Base-by-base conservation (phyloP, 202 grass and related monocot species). In the Carex sylvatica region DNA sequence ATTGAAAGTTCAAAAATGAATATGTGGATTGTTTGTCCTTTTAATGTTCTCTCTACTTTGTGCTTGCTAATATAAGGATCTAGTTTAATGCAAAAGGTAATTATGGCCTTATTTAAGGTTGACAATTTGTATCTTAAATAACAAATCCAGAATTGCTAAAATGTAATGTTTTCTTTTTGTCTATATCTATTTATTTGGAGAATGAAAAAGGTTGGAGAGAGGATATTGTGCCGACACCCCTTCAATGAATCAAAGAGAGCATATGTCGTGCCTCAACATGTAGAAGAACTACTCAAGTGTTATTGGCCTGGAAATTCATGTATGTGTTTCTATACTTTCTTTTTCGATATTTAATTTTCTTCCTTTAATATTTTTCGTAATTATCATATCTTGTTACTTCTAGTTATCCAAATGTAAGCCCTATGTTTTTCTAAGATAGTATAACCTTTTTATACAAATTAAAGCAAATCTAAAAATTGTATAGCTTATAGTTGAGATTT, bases 171-270 rank as follows among this genome's bases (percentile, higher is more conserved):
- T 70, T 70, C 61, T 54, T 64, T 65, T 69, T 60, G 22, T 54
- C 26, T 55, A n/a, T 55, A 55, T 75, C 72, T 6, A 31, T 75
- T 58, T 58, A 15, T 84, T 88, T 49, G 86, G 73, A n/a, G 51
- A 30, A 76, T 76, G 14, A 19, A 35, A 74, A 84, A 95, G 95
- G 85, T 91, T 64, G 87, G 92, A 67, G 92, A 98, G 85, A 98
- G 95, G 51, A 88, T 98, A 26, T 84, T 95, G 36, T 98, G 95
- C 30, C 90, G 95, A 61, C 95, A 98, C 65, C 95, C 95, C 54
- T 98, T 98, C 82, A 93, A 30, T 35, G 95, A 95, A 88, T 93
- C 95, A 30, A 98, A 98, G 81, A 98, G 95, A 65, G 95, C 95
- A 40, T 87, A 95, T 53, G 95, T 98, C 16, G 92, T 95, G 69